Evolutionary conservation across 2,329 filamentous ascomycete genomes (phyloP), one percentile per base, ranked within the genome.

Genomic region (Trichophyton verrucosum): DNA sequence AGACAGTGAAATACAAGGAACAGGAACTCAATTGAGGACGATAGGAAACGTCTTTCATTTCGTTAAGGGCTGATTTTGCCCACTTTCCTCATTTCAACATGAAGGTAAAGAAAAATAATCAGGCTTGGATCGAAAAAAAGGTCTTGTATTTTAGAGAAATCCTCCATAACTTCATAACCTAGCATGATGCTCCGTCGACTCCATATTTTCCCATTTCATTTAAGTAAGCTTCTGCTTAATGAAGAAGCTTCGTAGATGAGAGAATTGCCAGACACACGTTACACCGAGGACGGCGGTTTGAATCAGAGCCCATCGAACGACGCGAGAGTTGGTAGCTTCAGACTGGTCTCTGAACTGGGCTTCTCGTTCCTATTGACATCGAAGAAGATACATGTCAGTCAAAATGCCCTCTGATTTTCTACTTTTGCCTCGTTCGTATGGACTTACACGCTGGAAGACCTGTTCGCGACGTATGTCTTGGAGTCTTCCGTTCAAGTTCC

Each of bases 201-300:
- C 30, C 49, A 3, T 33, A 55, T 6, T 11, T 30, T 8, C 4
- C 49, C n/a, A 27, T 33, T 9, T 17, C n/a, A 24, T 60, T 65
- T 62, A 99, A 63, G 94, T 97, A 74, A 99, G 85, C 82, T 99
- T 99, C 80, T 97, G 92, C 83, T 99, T 99, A 81, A 99, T 99
- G 80, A 99, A 99, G 83, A 99, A 99, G 55, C 89, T 88, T 68
- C 94, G 84, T 69, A 99, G 82, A 77, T 99, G 92, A 60, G 91
- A 95, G 55, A 99, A 81, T 76, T 99, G 94, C 94, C 94, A 99
- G 64, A 90, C 89, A 77, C 94, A 99, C 38, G 94, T 96, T 61
- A 86, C 81, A 60, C 86, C 89, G 60, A 99, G 80, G 42, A 97
- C 84, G 59, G 85, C 82, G 63, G 97, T 79, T 76, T 99, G 94